phyloP scores from a whole-genome alignment of 208 protist genomes.

The Naegleria fowleri region DNA sequence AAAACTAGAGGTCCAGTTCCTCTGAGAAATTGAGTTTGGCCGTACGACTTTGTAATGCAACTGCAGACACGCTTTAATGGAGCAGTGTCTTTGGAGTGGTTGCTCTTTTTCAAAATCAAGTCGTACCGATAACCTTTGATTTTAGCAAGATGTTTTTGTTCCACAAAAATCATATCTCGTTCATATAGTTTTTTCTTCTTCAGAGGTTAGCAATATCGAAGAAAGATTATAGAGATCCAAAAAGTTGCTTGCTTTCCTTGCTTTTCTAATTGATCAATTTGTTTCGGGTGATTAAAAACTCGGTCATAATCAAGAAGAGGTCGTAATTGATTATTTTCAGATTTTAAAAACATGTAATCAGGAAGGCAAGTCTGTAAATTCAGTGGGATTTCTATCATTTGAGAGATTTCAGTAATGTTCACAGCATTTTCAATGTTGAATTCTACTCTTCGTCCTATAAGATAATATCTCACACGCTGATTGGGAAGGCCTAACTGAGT shows the following conservation, averaged over 20 bases:
- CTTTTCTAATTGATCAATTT: background rate
- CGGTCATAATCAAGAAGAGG: background rate
- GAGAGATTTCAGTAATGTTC: background rate
- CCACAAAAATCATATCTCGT: background rate
- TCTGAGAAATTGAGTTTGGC: background rate
- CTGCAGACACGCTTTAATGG: background rate
- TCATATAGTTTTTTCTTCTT: background rate
- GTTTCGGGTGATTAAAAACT: background rate
- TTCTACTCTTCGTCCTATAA: background rate
- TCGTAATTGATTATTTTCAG: background rate
- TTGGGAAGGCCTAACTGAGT: conserved; percentile 10
- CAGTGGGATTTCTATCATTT: background rate
- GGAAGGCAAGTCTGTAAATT: background rate
- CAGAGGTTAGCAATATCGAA: background rate
- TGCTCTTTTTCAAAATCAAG: background rate
- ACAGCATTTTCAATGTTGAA: background rate
- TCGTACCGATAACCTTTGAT: conserved; percentile 5
- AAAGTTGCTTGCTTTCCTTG: background rate
- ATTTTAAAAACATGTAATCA: background rate
- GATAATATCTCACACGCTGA: conserved; percentile 13
- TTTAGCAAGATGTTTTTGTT: background rate
- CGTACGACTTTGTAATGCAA: conserved; percentile 19
- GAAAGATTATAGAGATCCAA: background rate
- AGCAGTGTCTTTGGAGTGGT: background rate
- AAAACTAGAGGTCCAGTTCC: conserved; percentile 8